Conservation (phyloP, 345 rosid genomes). For the Hypericum perforatum region DNA sequence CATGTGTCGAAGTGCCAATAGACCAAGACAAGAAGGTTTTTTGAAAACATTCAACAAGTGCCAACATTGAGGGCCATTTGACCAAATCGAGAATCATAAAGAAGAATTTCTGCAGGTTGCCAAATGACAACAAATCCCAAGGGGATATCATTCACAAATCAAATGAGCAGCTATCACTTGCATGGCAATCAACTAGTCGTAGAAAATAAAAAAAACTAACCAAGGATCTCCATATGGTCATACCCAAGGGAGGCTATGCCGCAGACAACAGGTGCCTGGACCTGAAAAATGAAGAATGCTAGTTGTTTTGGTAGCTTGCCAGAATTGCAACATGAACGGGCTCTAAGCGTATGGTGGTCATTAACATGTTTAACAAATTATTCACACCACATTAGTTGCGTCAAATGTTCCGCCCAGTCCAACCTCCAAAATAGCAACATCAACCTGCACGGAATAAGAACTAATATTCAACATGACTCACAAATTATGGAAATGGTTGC, state of each 20-base stretch:
- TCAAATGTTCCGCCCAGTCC: slow-evolving; percentile 90
- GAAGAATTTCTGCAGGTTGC: too few relatives aligned
- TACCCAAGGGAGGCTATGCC: slow-evolving; percentile 90
- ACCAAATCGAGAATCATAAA: too few relatives aligned
- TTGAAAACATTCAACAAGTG: too few relatives aligned
- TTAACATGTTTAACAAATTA: background rate
- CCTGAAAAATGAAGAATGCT: slow-evolving; percentile 29
- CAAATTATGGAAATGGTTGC: background rate
- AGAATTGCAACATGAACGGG: slow-evolving; percentile 3
- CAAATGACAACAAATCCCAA: too few relatives aligned
- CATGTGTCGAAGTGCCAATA: too few relatives aligned
- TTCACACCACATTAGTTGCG: slow-evolving; percentile 84
- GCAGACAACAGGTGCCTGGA: slow-evolving; percentile 70
- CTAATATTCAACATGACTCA: background rate
- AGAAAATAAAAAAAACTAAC: slow-evolving; percentile 46
- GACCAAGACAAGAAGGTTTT: too few relatives aligned
- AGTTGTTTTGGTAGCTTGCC: slow-evolving; percentile 5
- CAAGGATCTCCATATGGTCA: slow-evolving; percentile 99
- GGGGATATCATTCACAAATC: background rate
- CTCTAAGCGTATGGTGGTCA: background rate
- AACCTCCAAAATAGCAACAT: slow-evolving; percentile 88
- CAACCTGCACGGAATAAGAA: slow-evolving; percentile 42
- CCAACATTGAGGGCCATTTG: too few relatives aligned
- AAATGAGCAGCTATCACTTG: background rate
- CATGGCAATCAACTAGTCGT: slow-evolving; percentile 11